Conservation (phyloP, 1,139 yeast species). For the Geotrichum cucujoidarum region DNA sequence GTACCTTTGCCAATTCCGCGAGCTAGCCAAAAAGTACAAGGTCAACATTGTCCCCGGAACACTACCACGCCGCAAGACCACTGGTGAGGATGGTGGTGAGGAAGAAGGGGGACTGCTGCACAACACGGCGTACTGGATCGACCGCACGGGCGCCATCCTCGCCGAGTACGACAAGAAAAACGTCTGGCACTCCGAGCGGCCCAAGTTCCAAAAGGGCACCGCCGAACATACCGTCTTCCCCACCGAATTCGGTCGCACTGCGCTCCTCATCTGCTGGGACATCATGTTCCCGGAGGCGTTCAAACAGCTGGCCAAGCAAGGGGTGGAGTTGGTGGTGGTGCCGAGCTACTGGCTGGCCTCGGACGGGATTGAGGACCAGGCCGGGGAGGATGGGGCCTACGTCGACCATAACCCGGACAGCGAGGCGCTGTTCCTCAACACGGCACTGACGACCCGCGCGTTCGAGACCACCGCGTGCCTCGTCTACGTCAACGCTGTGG, state of each 20-base stretch:
- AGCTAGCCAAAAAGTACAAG: constrained; percentile 21
- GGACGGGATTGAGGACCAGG: constrained; percentile 3
- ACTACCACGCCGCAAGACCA: constrained; percentile 4
- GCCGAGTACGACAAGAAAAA: constrained; percentile 24
- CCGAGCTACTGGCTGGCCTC: constrained; percentile 25
- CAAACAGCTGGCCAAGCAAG: constrained; percentile 21
- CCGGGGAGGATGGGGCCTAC: constrained; percentile 19
- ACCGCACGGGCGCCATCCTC: constrained; percentile 20
- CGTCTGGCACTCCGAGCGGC: constrained; percentile 25
- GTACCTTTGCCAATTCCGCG: constrained; percentile 9
- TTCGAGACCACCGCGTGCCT: constrained; percentile 22
- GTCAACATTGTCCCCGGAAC: constrained; percentile 25
- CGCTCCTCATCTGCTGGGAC: constrained; percentile 26
- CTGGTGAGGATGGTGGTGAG: not conserved
- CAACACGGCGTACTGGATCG: constrained; percentile 23
- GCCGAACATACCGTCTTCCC: constrained; percentile 21
- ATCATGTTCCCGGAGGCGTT: constrained; percentile 24
- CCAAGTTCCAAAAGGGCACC: constrained; percentile 20
- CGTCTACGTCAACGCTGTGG: constrained; percentile 24
- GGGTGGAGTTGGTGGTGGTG: constrained; percentile 21
- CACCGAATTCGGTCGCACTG: constrained; percentile 25
- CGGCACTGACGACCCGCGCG: constrained; percentile 22
- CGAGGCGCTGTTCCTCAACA: constrained; percentile 20
- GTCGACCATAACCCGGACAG: constrained; percentile 19
- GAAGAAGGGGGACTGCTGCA: constrained; percentile 12